These are phyloP conservation scores for Purpureocillium takamizusanense DNA, from an alignment of 2,329 filamentous ascomycete genomes.

Conservation along the genomic window DNA sequence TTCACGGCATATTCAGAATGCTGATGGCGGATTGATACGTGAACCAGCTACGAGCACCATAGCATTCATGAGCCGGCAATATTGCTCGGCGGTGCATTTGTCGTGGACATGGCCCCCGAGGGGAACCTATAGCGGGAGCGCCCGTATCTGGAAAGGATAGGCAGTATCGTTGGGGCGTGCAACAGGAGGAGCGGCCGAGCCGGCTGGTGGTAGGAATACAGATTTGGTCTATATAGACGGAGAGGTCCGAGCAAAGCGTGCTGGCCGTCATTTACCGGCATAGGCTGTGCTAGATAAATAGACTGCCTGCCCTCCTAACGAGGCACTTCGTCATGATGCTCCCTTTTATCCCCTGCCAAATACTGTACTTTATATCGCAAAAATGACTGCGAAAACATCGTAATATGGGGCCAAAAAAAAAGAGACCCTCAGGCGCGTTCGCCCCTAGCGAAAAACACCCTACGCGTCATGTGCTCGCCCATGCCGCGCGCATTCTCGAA, in stretches of 20 bases:
- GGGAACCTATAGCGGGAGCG: constrained; percentile 1
- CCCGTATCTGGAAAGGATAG: background rate
- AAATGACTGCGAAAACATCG: background rate
- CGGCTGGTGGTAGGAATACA: background rate
- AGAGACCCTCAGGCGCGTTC: constrained; percentile 6
- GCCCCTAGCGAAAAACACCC: constrained; percentile 23
- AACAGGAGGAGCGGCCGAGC: no score
- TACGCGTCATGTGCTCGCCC: constrained; percentile 28
- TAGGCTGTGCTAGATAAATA: no score
- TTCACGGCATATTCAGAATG: no score
- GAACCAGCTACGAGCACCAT: constrained; percentile 65
- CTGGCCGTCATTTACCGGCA: no score
- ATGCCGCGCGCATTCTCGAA: constrained; percentile 23
- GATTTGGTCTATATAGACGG: background rate
- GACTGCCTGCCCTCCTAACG: no score
- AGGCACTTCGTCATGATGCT: no score
- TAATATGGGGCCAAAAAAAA: no score
- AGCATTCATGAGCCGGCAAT: constrained; percentile 72
- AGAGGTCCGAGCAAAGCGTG: no score
- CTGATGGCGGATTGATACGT: no score
- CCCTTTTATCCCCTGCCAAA: no score
- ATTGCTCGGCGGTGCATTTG: constrained; percentile 64
- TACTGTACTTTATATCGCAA: background rate
- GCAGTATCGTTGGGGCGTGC: no score
- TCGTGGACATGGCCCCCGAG: constrained; percentile 30